These are phyloP conservation scores for Backusella luteola DNA, from an alignment of 192 early-diverging fungal genomes.

Conservation along the genomic window DNA sequence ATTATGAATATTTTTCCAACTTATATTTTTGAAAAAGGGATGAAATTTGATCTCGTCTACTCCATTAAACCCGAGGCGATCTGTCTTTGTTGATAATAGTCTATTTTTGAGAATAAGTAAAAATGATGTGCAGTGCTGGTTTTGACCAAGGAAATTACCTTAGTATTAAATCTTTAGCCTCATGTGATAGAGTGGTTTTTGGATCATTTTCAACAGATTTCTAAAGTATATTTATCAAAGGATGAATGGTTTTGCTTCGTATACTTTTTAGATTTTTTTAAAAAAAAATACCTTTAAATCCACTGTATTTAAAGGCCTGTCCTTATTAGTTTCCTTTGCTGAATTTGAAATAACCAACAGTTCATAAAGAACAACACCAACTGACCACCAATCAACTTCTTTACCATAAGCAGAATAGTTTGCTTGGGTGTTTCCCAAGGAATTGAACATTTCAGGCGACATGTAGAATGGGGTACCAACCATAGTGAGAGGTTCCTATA, in stretches of 20 bases:
- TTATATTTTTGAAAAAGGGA: conserved; percentile 63
- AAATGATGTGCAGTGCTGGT: neutral
- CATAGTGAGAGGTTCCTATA: neutral
- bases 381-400: conserved; percentile 88
- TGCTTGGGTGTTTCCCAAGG: conserved; percentile 66
- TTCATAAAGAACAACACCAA: conserved; percentile 86
- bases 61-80: conserved; percentile 65
- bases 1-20: conserved; percentile 57
- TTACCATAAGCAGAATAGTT: conserved; percentile 71
- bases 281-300: conserved; percentile 3
- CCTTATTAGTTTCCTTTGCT: neutral
- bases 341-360: conserved; percentile 45
- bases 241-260: neutral
- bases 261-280: neutral
- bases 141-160: conserved; percentile 19
- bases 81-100: conserved; percentile 68
- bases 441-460: conserved; percentile 91
- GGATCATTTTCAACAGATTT: conserved; percentile 25
- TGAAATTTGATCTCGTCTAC: conserved; percentile 63
- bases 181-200: conserved; percentile 53
- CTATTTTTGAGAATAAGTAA: conserved; percentile 30
- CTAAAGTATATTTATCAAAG: neutral
- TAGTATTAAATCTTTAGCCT: conserved; percentile 70
- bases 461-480: conserved; percentile 85
- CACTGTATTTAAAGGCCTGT: neutral